Evolutionary conservation across 139 green algal genomes (phyloP).

Genomic region (Coelastrella sp.): DNA sequence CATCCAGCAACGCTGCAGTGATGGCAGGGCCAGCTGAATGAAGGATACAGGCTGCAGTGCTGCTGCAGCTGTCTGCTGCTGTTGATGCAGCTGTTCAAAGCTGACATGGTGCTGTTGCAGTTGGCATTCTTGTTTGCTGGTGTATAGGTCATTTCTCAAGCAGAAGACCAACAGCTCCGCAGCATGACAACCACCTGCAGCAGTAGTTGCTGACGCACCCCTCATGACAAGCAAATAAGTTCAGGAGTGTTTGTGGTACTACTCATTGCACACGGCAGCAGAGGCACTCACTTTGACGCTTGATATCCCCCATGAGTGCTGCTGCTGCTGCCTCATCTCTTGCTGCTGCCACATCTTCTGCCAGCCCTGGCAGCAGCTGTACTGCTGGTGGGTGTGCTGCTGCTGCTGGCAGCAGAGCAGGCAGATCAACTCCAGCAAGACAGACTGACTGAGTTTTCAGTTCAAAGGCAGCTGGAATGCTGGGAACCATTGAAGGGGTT

Average conservation of each 20-base stretch:
- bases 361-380: slow-evolving; percentile 17
- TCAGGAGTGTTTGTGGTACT: no score
- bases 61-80: background rate
- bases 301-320: background rate
- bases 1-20: no score
- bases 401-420: slow-evolving; percentile 18
- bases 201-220: background rate
- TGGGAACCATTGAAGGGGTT: background rate
- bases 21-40: no score
- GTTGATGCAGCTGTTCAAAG: background rate
- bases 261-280: background rate
- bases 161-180: no score
- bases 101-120: background rate
- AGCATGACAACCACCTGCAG: no score
- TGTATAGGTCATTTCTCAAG: no score
- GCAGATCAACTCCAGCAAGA: slow-evolving; percentile 28
- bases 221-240: background rate
- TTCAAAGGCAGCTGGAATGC: slow-evolving; percentile 28
- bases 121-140: background rate
- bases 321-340: background rate
- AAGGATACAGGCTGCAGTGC: no score
- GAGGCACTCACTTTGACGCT: background rate
- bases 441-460: slow-evolving; percentile 37
- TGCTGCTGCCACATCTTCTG: slow-evolving; percentile 28
- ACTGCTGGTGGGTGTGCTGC: background rate